Base-by-base conservation (phyloP, 2,329 filamentous ascomycete species). In the Trichoderma sp. region DNA sequence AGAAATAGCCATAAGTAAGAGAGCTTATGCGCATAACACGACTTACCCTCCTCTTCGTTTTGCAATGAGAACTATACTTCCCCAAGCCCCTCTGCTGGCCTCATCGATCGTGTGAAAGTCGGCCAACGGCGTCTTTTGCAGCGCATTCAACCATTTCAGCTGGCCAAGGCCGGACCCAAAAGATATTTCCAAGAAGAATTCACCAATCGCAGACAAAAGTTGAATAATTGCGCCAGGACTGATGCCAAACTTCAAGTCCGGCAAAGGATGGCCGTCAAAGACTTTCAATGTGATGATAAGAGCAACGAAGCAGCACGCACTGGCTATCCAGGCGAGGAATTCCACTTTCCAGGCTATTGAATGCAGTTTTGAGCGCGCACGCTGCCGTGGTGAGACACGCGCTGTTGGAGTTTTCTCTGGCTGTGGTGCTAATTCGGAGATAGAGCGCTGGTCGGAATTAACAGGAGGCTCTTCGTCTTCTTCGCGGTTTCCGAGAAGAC, bases 51-150 rank as follows among this genome's bases (percentile, higher is more conserved):
- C 59, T 61, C 43, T 61, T n/a, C 59, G 59, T 24, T 28, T 61
- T 21, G 43, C 59, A 61, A 61, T 61, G 39, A 61, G 59, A 18
- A 61, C 59, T 49, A 24, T 39, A 8, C 59, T 61, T 7, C 59
- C 59, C 59, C 59, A 61, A 8, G 59, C 32, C 11, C 59, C 59
- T 61, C 59, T 61, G 59, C 59, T 61, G 43, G 59, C 59, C 24
- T 61, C 59, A 24, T 61, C 59, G 18, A 61, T 61, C 3, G 28
- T 24, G 13, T 61, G 59, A 32, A 61, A 61, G 43, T 61, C 59
- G 8, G 59, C 39, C 39, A 61, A 61, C 4, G 59, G 59, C 24
- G 18, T 43, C 39, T 18, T 43, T 43, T 43, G 39, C 39, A 43
- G 18, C 39, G 39, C 39, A 43, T 43, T 43, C 7, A 43, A n/a